A percentile compares a stretch with the other conserved stretches of the same genome.
Conservation (phyloP, 306 rosid genomes). For the Cicer yamashitae region DNA sequence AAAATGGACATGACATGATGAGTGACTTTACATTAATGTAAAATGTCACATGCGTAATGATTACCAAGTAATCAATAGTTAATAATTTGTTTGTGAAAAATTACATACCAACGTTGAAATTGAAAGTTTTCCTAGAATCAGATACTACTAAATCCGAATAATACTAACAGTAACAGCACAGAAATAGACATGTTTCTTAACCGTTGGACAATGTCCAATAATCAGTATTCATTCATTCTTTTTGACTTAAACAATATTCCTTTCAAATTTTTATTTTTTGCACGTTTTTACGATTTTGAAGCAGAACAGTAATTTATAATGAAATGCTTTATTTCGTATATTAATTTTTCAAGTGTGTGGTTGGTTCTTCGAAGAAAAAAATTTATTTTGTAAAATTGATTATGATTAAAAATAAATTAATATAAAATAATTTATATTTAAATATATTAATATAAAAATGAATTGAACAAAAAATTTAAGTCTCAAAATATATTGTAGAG, state of each 20-base stretch:
- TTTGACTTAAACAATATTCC: slow-evolving; percentile 3
- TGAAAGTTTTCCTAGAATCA: slow-evolving; percentile 13
- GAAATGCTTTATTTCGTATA: too few relatives aligned
- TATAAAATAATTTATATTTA: too few relatives aligned
- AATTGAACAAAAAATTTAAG: too few relatives aligned
- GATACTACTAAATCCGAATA: slow-evolving; percentile 7
- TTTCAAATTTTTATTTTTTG: background rate
- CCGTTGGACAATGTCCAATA: background rate
- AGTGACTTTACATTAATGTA: background rate
- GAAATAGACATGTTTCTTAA: slow-evolving; percentile 4
- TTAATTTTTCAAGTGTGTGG: too few relatives aligned
- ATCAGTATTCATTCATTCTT: background rate
- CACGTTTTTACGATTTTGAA: background rate
- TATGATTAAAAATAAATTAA: too few relatives aligned
- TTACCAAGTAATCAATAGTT: background rate
- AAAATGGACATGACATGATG: background rate
- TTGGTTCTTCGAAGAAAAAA: too few relatives aligned
- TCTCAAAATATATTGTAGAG: too few relatives aligned
- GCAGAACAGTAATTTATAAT: too few relatives aligned
- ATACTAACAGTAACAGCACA: background rate
- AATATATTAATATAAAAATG: too few relatives aligned
- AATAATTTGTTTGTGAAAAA: background rate
- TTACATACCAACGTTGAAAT: background rate
- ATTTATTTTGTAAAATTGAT: too few relatives aligned
- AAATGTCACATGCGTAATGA: background rate